Conservation (phyloP, 2,329 filamentous ascomycete genomes). For the Arthrobotrys sinensis region DNA sequence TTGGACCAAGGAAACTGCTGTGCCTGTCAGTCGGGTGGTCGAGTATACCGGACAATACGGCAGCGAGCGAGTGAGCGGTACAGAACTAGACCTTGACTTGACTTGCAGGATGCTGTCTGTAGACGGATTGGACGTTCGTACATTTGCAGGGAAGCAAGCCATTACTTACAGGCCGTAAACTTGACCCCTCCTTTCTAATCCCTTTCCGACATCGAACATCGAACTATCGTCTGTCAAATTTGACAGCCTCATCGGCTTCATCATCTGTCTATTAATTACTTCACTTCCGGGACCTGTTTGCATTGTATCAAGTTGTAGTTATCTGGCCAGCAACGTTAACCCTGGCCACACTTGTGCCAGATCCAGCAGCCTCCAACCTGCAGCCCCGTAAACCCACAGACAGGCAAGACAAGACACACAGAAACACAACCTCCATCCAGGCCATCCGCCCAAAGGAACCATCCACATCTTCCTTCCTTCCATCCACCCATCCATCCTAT, state of each 20-base stretch:
- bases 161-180: not conserved
- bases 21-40: no score
- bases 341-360: constrained; percentile 29
- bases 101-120: not conserved
- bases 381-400: constrained; percentile 43
- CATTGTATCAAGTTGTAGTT: no score
- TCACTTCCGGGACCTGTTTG: not conserved
- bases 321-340: not conserved
- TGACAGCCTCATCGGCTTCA: constrained; percentile 14
- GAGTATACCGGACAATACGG: no score
- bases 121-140: not conserved
- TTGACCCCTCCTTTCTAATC: constrained; percentile 2
- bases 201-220: not conserved
- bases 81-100: no score
- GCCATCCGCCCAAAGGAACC: constrained; percentile 42
- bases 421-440: constrained; percentile 8
- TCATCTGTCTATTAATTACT: not conserved
- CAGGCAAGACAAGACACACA: not conserved
- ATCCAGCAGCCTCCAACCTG: constrained; percentile 50
- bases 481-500: not conserved
- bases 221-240: not conserved
- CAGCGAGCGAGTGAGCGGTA: no score
- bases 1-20: not conserved
- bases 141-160: no score
- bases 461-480: constrained; percentile 7